A percentile compares a stretch with the other conserved stretches of the same genome.
Conservation (phyloP, 2,329 filamentous ascomycete species). For the Mycocentrospora acerina region DNA sequence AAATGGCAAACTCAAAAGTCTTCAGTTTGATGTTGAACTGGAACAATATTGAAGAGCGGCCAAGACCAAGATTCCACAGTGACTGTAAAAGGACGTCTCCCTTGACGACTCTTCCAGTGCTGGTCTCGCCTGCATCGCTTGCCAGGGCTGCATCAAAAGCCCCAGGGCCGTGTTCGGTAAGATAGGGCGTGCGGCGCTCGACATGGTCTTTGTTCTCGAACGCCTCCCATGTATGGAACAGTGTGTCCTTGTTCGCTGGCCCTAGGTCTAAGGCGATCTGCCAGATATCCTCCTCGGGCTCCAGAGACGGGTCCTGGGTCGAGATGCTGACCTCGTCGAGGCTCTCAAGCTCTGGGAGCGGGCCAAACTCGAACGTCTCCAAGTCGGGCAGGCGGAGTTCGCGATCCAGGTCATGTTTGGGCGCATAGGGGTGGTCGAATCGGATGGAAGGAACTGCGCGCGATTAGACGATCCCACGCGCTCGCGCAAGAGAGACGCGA, state of each 20-base stretch:
- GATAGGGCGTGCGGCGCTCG: constrained; percentile 53
- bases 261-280: constrained; percentile 36
- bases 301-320: constrained; percentile 23
- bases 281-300: constrained; percentile 45
- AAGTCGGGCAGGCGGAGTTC: constrained; percentile 42
- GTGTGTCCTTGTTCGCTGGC: constrained; percentile 29
- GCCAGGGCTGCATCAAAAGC: constrained; percentile 64
- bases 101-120: constrained; percentile 43
- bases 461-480: constrained; percentile 28
- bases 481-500: constrained; percentile 23
- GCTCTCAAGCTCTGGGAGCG: constrained; percentile 36
- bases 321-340: constrained; percentile 35
- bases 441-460: constrained; percentile 37
- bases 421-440: constrained; percentile 45
- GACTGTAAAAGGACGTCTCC: constrained; percentile 48
- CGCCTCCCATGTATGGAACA: constrained; percentile 68
- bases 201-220: constrained; percentile 55
- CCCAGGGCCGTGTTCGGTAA: constrained; percentile 68
- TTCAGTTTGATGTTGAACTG: constrained; percentile 56
- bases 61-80: constrained; percentile 67
- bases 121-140: constrained; percentile 43
- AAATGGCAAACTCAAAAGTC: constrained; percentile 54
- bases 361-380: constrained; percentile 44
- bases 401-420: constrained; percentile 34
- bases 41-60: constrained; percentile 72